Conservation (phyloP, 1,284 basidiomycete genomes). For the Farysia itapuensis region DNA sequence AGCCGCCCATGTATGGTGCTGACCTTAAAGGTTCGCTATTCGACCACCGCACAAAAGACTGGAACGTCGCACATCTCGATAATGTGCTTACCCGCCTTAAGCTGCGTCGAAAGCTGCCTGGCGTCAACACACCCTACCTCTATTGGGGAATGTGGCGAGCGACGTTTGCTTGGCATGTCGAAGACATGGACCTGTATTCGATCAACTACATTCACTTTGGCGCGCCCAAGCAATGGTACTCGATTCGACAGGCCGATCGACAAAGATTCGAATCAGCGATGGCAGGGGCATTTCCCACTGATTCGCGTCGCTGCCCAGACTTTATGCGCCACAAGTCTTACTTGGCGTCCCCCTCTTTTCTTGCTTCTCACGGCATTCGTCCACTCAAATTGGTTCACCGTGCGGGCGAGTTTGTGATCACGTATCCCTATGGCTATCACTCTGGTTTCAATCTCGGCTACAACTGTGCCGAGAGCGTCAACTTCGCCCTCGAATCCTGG, state of each 20-base stretch:
- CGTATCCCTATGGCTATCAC: conserved; percentile 88
- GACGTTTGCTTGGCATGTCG: conserved; percentile 96
- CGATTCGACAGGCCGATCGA: conserved; percentile 82
- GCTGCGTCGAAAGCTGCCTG: conserved; percentile 72
- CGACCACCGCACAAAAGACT: conserved; percentile 74
- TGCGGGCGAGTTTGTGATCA: conserved; percentile 90
- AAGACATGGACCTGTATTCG: conserved; percentile 85
- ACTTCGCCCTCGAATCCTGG: conserved; percentile 96
- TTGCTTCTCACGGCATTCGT: conserved; percentile 74
- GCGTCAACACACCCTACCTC: conserved; percentile 94
- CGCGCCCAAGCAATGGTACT: conserved; percentile 94
- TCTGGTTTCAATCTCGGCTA: conserved; percentile 96
- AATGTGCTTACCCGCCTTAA: conserved; percentile 82
- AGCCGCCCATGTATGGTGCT: conserved; percentile 92
- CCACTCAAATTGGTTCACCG: conserved; percentile 71
- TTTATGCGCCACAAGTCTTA: conserved; percentile 97
- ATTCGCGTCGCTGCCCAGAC: conserved; percentile 75
- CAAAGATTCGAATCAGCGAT: conserved; percentile 58
- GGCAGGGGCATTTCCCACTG: conserved; percentile 51
- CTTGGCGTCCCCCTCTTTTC: conserved; percentile 81
- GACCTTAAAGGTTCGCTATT: conserved; percentile 89
- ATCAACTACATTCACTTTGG: conserved; percentile 99
- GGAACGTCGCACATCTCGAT: conserved; percentile 91
- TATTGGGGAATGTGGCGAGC: conserved; percentile 99
- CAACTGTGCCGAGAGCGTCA: conserved; percentile 96